A percentile compares a stretch with the other conserved stretches of the same genome.
phyloP scores from a whole-genome alignment of 2,329 filamentous ascomycete genomes.

The Hymenoscyphus salicellus region DNA sequence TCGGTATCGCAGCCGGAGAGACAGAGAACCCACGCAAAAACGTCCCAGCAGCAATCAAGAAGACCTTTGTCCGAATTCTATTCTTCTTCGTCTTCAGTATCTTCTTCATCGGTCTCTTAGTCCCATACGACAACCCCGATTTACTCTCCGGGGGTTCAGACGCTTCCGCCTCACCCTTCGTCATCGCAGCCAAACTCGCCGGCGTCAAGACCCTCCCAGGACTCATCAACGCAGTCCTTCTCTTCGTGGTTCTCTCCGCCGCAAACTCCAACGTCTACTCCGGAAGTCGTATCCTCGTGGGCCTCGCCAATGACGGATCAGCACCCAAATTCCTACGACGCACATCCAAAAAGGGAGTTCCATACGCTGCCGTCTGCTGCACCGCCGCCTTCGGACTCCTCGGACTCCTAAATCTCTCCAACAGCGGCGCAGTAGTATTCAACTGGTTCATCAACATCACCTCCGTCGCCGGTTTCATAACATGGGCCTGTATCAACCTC shows the following conservation, averaged over 20 bases:
- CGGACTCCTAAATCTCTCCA: conserved; percentile 64
- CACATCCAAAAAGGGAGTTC: conserved; percentile 61
- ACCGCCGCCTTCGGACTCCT: conserved; percentile 60
- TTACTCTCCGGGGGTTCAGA: conserved; percentile 53
- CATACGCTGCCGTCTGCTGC: conserved; percentile 56
- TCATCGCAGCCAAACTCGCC: conserved; percentile 58
- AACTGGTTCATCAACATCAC: conserved; percentile 71
- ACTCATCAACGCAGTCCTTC: conserved; percentile 74
- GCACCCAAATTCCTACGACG: conserved; percentile 58
- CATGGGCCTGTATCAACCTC: conserved; percentile 63
- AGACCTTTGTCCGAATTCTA: conserved; percentile 73
- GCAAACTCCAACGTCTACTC: conserved; percentile 77
- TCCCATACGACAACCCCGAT: conserved; percentile 58
- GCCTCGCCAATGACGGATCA: conserved; percentile 61
- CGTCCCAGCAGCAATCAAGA: conserved; percentile 69
- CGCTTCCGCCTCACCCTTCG: conserved; percentile 61
- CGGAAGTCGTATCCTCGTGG: conserved; percentile 65
- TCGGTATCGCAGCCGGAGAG: conserved; percentile 76
- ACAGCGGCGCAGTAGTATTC: conserved; percentile 59
- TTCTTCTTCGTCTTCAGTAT: conserved; percentile 62
- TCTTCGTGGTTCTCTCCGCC: conserved; percentile 75
- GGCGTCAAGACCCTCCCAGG: conserved; percentile 62
- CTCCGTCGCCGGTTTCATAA: conserved; percentile 66
- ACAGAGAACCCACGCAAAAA: conserved; percentile 68
- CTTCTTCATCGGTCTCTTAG: conserved; percentile 69